A percentile compares a stretch with the other conserved stretches of the same genome.
phyloP scores from a whole-genome alignment of 2,329 filamentous ascomycete genomes.

The Juglanconis sp. region DNA sequence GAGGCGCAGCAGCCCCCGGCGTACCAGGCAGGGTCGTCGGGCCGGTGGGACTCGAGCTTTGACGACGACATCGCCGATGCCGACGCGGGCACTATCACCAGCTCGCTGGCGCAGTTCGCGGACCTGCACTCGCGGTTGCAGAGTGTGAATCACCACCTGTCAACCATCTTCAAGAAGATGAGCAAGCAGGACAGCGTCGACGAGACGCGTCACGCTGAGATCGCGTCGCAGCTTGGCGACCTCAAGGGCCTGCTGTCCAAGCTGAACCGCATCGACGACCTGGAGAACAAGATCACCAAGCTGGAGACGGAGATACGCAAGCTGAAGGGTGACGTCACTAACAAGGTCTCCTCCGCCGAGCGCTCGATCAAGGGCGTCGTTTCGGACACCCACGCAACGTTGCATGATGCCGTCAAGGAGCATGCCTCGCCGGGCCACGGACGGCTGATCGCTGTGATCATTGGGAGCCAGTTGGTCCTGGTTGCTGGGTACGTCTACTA shows the following conservation, averaged over 20 bases:
- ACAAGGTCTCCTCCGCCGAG: conserved; percentile 49
- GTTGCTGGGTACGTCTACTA: conserved; percentile 70
- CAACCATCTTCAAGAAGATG: conserved; percentile 57
- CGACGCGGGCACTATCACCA: conserved; percentile 44
- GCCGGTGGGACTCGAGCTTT: conserved; percentile 30
- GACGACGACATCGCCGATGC: conserved; percentile 45
- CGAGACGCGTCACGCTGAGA: conserved; percentile 56
- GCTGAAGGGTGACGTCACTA: conserved; percentile 52
- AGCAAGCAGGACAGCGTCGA: conserved; percentile 46
- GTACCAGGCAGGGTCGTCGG: conserved; percentile 19
- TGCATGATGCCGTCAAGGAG: conserved; percentile 45
- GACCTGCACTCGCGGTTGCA: conserved; percentile 85
- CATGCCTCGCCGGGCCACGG: conserved; percentile 48
- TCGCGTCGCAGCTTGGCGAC: conserved; percentile 45
- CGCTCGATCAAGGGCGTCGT: conserved; percentile 51
- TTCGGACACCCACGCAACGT: conserved; percentile 41
- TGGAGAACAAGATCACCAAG: conserved; percentile 45
- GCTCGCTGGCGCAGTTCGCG: conserved; percentile 64
- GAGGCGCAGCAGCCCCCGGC: conserved; percentile 30
- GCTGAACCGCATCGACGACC: conserved; percentile 40
- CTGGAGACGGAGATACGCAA: conserved; percentile 58
- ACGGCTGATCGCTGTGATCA: conserved; percentile 63
- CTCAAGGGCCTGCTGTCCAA: conserved; percentile 42
- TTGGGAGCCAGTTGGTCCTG: conserved; percentile 72
- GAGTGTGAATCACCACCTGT: conserved; percentile 65